Percentiles rank a stretch among this genome's conserved stretches.
Conservation (phyloP, 768 basidiomycete genomes). For the Suillus clintonianus region DNA sequence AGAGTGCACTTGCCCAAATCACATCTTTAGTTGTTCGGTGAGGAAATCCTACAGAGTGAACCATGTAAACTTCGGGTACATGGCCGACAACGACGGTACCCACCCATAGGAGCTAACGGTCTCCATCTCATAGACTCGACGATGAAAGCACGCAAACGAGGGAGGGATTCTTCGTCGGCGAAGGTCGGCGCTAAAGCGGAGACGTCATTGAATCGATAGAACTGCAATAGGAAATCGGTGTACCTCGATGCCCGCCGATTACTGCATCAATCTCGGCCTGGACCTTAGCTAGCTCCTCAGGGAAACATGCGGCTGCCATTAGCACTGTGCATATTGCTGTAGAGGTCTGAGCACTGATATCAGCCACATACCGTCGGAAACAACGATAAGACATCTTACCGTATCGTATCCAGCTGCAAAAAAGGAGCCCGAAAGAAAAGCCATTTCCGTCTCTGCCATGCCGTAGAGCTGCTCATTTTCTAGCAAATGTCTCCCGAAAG, state of each 20-base stretch:
- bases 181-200: too few species aligned
- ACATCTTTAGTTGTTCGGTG: too few species aligned
- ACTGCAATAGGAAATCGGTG: too few species aligned
- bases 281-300: slow-evolving; percentile 46
- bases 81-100: too few species aligned
- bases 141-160: too few species aligned
- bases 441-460: slow-evolving; percentile 51
- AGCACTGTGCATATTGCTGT: slow-evolving; percentile 49
- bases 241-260: too few species aligned
- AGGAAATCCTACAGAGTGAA: too few species aligned
- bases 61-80: too few species aligned
- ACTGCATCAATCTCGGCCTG: slow-evolving; percentile 44
- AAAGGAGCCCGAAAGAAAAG: slow-evolving; percentile 58
- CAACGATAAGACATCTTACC: slow-evolving; percentile 13
- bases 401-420: slow-evolving; percentile 66
- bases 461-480: slow-evolving; percentile 49
- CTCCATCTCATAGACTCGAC: too few species aligned
- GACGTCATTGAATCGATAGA: too few species aligned
- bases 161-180: too few species aligned
- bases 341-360: slow-evolving; percentile 35
- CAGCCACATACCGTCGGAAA: background rate
- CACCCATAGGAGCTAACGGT: background rate
- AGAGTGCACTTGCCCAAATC: too few species aligned
- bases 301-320: slow-evolving; percentile 53
- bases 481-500: slow-evolving; percentile 50